Conservation (phyloP, 495 filamentous ascomycete genomes). For the Hyaloscypha bicolor region DNA sequence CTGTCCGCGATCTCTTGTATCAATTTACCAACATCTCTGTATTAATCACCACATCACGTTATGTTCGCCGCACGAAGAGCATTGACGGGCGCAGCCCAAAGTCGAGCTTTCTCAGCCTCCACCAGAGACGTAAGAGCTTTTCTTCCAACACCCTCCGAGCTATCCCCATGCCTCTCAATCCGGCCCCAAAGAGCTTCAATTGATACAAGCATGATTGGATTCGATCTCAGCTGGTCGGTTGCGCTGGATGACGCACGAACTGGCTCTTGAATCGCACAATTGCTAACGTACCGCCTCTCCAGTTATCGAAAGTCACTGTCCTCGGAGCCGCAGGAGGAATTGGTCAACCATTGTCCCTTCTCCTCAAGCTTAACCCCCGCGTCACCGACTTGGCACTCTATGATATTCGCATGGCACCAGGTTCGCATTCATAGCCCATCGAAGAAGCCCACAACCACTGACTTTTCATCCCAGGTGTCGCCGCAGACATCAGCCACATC, state of each 20-base stretch:
- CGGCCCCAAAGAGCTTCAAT: background rate
- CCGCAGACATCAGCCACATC: conserved; percentile 96
- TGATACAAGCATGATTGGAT: background rate
- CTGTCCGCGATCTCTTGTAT: conserved; percentile 15
- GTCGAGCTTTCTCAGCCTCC: conserved; percentile 92
- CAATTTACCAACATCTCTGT: conserved; percentile 6
- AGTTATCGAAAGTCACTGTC: conserved; percentile 97
- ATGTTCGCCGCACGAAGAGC: conserved; percentile 80
- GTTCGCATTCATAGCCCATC: conserved; percentile 52
- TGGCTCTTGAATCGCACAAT: conserved; percentile 6
- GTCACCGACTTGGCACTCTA: conserved; percentile 92
- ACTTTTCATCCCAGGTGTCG: conserved; percentile 70
- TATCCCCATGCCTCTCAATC: conserved; percentile 7
- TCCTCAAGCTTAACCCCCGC: conserved; percentile 96
- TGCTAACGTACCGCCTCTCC: conserved; percentile 40
- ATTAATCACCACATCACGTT: conserved; percentile 35
- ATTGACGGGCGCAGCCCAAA: conserved; percentile 69
- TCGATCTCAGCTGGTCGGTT: background rate
- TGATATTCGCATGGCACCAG: conserved; percentile 93
- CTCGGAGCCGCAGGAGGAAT: conserved; percentile 97
- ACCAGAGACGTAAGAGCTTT: conserved; percentile 72
- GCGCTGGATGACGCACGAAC: background rate
- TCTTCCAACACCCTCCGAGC: conserved; percentile 6
- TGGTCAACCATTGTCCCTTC: conserved; percentile 94
- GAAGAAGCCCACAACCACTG: background rate